Base-by-base conservation (phyloP, 1,139 yeast genomes). In the Eremothecium cymbalariae region DNA sequence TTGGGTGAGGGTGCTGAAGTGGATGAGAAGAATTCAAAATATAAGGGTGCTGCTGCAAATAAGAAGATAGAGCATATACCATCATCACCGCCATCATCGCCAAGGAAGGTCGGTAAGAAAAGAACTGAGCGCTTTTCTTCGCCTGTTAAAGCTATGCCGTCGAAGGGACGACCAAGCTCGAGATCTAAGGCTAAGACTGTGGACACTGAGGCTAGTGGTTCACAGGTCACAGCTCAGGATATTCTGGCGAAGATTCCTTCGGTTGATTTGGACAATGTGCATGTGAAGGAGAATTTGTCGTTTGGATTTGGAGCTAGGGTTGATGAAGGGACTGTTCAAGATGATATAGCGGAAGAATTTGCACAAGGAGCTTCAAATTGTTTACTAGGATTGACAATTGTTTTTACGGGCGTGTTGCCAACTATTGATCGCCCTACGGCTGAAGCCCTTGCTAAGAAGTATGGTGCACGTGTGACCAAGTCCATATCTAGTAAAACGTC, bases 391-490 rank as follows among this genome's bases (percentile, higher is more conserved):
- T 61, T 90, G 31, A 85, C 94, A 0, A 81, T 90, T 45, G 97
- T 93, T 0, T 90, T 93, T 53, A 90, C 98, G 0, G 99, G 99
- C 21, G 74, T 77, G 4, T 59, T 90, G 41, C 95, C 96, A 1
- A 73, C 73, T 18, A 60, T 90, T 25, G 84, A 83, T 41, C 71
- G 99, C 44, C 78, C 73, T 1, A 77, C 74, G 18, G 80, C 90
- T 15, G 93, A 81, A 50, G 69, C 70, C 20, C 55, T 84, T 17
- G 95, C 95, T 4, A 78, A 83, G 50, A 68, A 71, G 43, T 86
- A 88, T 50, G 98, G 98, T 11, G 99, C 95, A n/a, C 79, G 79
- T 50, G 95, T 88, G 8, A 84, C 95, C 2, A 75, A 84, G 44
- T 73, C 95, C 0, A 81, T 90, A 19, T 82, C 93, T 35, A 77